These are phyloP conservation scores for Leishmania tropica DNA, from an alignment of 208 protist genomes.

Conservation along the genomic window DNA sequence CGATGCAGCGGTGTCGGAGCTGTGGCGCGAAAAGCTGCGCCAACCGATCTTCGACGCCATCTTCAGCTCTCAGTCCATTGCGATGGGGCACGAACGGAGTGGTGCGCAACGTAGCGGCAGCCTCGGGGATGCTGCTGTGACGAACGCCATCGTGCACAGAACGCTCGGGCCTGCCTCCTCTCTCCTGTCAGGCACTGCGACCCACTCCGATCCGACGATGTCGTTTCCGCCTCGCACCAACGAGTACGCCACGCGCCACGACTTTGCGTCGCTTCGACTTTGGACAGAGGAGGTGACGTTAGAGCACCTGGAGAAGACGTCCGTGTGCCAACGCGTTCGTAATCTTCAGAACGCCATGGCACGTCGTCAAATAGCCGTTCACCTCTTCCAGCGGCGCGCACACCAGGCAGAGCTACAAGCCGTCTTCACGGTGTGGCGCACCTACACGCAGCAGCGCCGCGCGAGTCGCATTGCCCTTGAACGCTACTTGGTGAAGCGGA, in stretches of 20 bases:
- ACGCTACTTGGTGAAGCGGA: slow-evolving; percentile 37
- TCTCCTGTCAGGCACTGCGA: not conserved
- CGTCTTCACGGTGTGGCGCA: slow-evolving; percentile 62
- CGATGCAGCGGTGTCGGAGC: slow-evolving; percentile 38
- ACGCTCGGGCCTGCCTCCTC: not conserved
- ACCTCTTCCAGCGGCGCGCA: slow-evolving; percentile 45
- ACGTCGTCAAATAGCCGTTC: slow-evolving; percentile 53
- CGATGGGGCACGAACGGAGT: slow-evolving; percentile 14
- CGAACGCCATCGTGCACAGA: slow-evolving; percentile 14
- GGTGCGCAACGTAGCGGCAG: slow-evolving; percentile 3
- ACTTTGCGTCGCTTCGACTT: slow-evolving; percentile 56
- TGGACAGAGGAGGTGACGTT: slow-evolving; percentile 68
- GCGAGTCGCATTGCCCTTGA: slow-evolving; percentile 35
- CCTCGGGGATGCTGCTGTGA: slow-evolving; percentile 12
- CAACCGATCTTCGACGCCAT: slow-evolving; percentile 72
- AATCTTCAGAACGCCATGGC: slow-evolving; percentile 47
- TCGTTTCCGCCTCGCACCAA: slow-evolving; percentile 31
- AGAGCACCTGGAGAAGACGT: slow-evolving; percentile 35
- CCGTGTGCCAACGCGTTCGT: slow-evolving; percentile 36
- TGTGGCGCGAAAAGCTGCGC: slow-evolving; percentile 59
- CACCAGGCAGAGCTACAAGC: slow-evolving; percentile 31
- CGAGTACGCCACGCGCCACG: slow-evolving; percentile 36
- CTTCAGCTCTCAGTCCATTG: slow-evolving; percentile 58
- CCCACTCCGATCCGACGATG: not conserved
- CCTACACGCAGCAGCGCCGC: slow-evolving; percentile 31